A percentile compares a stretch with the other conserved stretches of the same genome.
Conservation (phyloP, 140 eudicot genomes). For the Stevia rebaudiana region DNA sequence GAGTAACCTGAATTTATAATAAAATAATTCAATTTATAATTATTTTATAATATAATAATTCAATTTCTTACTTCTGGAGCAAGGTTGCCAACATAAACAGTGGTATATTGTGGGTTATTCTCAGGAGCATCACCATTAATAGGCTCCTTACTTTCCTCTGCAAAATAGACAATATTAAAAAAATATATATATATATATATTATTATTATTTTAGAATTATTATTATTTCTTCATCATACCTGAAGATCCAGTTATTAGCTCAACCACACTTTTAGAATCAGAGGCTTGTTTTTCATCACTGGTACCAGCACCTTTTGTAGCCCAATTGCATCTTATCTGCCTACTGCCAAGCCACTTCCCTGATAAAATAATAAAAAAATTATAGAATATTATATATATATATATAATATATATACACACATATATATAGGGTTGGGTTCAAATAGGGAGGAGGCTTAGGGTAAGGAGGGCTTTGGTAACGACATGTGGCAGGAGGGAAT, state of each 20-base stretch:
- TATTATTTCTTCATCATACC: conserved; percentile 5
- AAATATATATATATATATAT: no score
- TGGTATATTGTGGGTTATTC: conserved; percentile 81
- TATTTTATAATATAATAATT: no score
- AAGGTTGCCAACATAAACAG: conserved; percentile 97
- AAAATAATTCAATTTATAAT: background rate
- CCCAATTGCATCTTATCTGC: conserved; percentile 99
- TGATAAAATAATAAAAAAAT: conserved; percentile 25
- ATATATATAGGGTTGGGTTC: no score
- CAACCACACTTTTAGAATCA: conserved; percentile 85
- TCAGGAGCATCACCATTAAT: conserved; percentile 77
- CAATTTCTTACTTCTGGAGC: conserved; percentile 76
- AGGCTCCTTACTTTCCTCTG: conserved; percentile 82
- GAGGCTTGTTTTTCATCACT: conserved; percentile 73
- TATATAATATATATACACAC: no score
- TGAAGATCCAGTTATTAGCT: conserved; percentile 62
- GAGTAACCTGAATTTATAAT: conserved; percentile 53
- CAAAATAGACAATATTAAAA: conserved; percentile 10
- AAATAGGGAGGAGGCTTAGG: no score
- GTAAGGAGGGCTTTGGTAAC: no score
- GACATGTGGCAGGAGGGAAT: no score
- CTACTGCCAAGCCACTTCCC: conserved; percentile 98
- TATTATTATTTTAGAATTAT: background rate
- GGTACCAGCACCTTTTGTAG: conserved; percentile 88
- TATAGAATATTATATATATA: background rate